These are phyloP conservation scores for Colletotrichum tabaci DNA, from an alignment of 2,329 filamentous ascomycete genomes.

Conservation along the genomic window DNA sequence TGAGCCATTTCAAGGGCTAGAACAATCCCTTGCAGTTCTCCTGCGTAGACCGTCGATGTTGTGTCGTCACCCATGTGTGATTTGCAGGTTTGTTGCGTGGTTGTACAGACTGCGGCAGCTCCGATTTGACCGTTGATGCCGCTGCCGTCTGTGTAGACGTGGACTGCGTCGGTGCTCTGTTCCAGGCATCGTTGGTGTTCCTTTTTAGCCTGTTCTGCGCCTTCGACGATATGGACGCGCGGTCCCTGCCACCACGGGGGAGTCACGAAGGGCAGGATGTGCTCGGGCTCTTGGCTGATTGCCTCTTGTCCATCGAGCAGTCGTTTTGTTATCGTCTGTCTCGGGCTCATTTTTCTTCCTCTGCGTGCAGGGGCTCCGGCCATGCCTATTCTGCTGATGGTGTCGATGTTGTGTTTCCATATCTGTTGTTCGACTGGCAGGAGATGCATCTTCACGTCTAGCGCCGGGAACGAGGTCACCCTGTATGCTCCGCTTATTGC, in stretches of 20 bases:
- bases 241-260: constrained; percentile 4
- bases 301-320: neutral
- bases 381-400: neutral
- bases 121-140: constrained; percentile 31
- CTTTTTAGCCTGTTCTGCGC: neutral
- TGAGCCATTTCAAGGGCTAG: constrained; percentile 1
- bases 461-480: neutral
- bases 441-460: constrained; percentile 5
- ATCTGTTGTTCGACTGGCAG: constrained; percentile 3
- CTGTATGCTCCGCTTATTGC: neutral
- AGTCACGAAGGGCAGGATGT: constrained; percentile 2
- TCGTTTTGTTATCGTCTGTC: constrained; percentile 12
- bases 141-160: constrained; percentile 35
- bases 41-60: neutral
- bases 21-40: constrained; percentile 7
- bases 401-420: constrained; percentile 11
- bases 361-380: neutral
- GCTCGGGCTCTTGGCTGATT: neutral
- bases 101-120: constrained; percentile 6
- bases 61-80: constrained; percentile 9
- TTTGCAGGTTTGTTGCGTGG: neutral
- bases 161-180: neutral
- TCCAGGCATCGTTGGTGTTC: constrained; percentile 3
- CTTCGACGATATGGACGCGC: neutral
- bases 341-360: constrained; percentile 7